Conservation (phyloP, 495 filamentous ascomycete genomes). For the Penicillium fimorum region DNA sequence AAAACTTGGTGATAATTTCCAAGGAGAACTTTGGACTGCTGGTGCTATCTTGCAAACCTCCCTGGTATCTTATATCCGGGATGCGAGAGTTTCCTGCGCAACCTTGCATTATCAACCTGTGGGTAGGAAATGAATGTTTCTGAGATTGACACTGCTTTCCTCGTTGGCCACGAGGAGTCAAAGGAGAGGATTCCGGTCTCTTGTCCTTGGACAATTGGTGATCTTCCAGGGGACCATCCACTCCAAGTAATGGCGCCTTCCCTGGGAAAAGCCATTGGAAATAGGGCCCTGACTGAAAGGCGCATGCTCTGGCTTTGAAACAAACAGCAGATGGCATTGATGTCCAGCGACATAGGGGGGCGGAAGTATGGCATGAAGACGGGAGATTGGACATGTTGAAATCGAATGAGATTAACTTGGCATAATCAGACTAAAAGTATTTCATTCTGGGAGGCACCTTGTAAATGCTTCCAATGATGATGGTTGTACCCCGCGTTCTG, state of each 20-base stretch:
- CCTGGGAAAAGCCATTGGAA: no score
- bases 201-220: neutral
- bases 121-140: neutral
- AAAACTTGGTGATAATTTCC: no score
- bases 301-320: no score
- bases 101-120: no score
- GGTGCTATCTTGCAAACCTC: neutral
- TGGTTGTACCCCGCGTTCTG: conserved; percentile 16
- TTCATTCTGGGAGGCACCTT: neutral
- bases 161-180: neutral
- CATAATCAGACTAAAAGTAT: neutral
- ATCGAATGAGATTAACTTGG: neutral
- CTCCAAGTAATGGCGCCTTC: no score
- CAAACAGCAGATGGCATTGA: no score
- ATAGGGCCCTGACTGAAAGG: no score
- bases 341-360: neutral
- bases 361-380: no score
- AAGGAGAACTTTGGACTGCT: no score
- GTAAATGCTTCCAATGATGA: conserved; percentile 1
- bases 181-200: neutral
- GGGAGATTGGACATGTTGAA: neutral
- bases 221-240: neutral
- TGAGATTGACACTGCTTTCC: neutral
- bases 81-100: neutral
- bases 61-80: neutral